Evolutionary conservation across 345 rosid genomes (phyloP).

Genomic region (Stellera chamaejasme): DNA sequence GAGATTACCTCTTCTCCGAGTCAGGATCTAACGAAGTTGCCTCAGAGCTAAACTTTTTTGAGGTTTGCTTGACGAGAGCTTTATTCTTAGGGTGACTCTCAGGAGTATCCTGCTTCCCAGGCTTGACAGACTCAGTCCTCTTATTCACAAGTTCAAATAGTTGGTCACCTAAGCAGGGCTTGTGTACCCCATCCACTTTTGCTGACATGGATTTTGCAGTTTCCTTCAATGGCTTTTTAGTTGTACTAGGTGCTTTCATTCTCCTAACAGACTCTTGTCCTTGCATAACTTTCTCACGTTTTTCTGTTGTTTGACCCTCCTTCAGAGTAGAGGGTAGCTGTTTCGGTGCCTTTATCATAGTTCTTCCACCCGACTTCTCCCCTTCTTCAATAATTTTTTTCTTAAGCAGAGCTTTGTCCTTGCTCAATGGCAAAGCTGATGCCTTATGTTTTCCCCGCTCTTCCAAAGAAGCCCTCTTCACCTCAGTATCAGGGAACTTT

Average conservation of each 20-base stretch:
- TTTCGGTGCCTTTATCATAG: constrained; percentile 18
- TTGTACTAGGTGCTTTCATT: constrained; percentile 26
- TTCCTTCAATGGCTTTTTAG: constrained; percentile 24
- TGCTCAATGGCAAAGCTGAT: constrained; percentile 22
- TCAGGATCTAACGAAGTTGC: constrained; percentile 47
- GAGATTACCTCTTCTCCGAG: constrained; percentile 52
- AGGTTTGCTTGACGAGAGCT: constrained; percentile 9
- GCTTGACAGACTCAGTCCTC: constrained; percentile 22
- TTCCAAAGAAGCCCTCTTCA: constrained; percentile 19
- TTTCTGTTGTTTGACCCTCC: constrained; percentile 30
- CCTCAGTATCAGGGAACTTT: constrained; percentile 48
- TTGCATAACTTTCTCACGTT: constrained; percentile 24
- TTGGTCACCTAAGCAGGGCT: constrained; percentile 35
- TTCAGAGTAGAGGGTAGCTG: constrained; percentile 21
- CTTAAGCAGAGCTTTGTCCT: constrained; percentile 24
- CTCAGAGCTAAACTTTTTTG: constrained; percentile 25
- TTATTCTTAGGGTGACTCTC: constrained; percentile 19
- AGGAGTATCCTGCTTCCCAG: constrained; percentile 16
- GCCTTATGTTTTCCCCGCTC: constrained; percentile 25
- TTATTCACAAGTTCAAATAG: constrained; percentile 15
- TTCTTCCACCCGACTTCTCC: constrained; percentile 20
- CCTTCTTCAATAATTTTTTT: constrained; percentile 19
- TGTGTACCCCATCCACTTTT: constrained; percentile 24
- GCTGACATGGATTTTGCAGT: constrained; percentile 18
- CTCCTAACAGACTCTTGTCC: constrained; percentile 27